Evolutionary conservation across 1,139 yeast genomes (phyloP).

Genomic region (Scheffersomyces titani): DNA sequence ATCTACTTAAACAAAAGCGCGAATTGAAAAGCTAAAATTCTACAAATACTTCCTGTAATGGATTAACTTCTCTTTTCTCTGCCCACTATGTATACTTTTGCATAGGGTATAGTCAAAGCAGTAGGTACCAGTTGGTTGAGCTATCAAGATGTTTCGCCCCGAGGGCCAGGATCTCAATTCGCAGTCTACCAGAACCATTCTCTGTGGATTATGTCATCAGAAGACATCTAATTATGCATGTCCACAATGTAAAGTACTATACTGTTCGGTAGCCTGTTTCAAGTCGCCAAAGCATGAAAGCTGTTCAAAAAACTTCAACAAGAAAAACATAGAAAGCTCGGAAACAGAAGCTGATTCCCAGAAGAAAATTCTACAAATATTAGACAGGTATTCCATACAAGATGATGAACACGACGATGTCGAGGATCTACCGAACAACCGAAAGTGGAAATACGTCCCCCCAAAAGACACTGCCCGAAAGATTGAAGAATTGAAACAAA

Average conservation of each 20-base stretch:
- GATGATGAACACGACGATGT: background rate
- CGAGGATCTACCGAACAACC: background rate
- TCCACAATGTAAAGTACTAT: conserved; percentile 7
- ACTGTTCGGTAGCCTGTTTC: conserved; percentile 9
- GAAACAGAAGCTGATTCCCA: background rate
- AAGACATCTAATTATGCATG: conserved; percentile 5
- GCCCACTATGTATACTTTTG: background rate
- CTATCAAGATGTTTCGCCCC: background rate
- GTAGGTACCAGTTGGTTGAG: background rate
- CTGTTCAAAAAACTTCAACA: conserved; percentile 5
- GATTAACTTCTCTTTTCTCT: background rate
- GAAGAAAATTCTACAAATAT: background rate
- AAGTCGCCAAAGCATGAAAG: conserved; percentile 6
- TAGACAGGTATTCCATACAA: background rate
- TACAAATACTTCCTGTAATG: background rate
- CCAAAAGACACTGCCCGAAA: background rate
- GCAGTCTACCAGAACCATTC: conserved; percentile 3
- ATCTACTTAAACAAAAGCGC: background rate
- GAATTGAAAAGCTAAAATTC: background rate
- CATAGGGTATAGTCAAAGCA: background rate
- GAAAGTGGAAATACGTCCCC: background rate
- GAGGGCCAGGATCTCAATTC: background rate
- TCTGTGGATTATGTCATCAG: conserved; percentile 5
- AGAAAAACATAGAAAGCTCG: background rate
- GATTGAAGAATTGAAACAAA: background rate